phyloP scores from a whole-genome alignment of 495 filamentous ascomycete species.

The Penicillium paradoxum region DNA sequence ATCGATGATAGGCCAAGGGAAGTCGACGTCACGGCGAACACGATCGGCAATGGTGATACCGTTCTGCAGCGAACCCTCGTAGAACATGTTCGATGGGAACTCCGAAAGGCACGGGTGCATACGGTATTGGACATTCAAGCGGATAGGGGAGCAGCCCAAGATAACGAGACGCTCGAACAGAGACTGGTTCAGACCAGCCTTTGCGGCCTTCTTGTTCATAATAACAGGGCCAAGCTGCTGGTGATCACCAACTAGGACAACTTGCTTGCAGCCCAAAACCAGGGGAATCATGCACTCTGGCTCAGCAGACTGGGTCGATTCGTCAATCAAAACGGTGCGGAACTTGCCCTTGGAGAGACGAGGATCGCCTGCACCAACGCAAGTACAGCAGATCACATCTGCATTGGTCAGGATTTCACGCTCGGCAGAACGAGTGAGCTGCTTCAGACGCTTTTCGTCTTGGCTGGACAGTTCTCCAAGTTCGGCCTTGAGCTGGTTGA shows the following conservation, averaged over 20 bases:
- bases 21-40: slow-evolving; percentile 90
- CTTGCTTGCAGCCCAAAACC: slow-evolving; percentile 96
- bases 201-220: slow-evolving; percentile 99
- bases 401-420: slow-evolving; percentile 93
- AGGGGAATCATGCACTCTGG: slow-evolving; percentile 99
- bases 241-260: slow-evolving; percentile 96
- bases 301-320: slow-evolving; percentile 98
- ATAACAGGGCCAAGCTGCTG: slow-evolving; percentile 98
- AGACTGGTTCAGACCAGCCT: slow-evolving; percentile 94
- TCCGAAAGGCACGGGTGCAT: slow-evolving; percentile 99
- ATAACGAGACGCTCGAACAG: slow-evolving; percentile 96
- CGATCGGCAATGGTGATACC: slow-evolving; percentile 88
- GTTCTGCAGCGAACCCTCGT: slow-evolving; percentile 95
- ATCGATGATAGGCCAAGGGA: slow-evolving; percentile 93
- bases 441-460: slow-evolving; percentile 97
- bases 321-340: slow-evolving; percentile 94
- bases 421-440: slow-evolving; percentile 87
- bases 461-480: slow-evolving; percentile 89
- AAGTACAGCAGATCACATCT: slow-evolving; percentile 99
- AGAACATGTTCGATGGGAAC: slow-evolving; percentile 99
- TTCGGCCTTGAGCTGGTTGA: slow-evolving; percentile 86
- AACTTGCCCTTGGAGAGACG: slow-evolving; percentile 95
- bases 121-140: slow-evolving; percentile 95
- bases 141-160: slow-evolving; percentile 85
- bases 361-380: slow-evolving; percentile 95